These are phyloP conservation scores for Phytophthora fragariaefolia DNA, from an alignment of 352 stramenopile species.

Conservation along the genomic window DNA sequence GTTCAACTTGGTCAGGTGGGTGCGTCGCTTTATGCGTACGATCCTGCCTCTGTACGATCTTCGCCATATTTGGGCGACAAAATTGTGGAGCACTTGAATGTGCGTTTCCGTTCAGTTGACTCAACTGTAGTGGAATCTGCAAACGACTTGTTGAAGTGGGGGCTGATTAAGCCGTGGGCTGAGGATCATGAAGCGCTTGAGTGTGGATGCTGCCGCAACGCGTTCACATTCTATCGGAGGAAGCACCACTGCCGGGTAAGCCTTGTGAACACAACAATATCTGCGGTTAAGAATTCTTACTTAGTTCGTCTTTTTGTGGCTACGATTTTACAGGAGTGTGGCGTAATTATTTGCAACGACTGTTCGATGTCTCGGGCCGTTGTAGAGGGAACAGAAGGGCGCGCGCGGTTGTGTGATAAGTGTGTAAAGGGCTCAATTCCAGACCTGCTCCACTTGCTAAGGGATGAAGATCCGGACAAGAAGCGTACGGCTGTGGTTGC, in stretches of 20 bases:
- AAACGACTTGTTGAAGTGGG: constrained; percentile 87
- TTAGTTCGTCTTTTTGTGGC: background rate
- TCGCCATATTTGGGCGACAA: constrained; percentile 88
- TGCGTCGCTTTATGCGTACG: constrained; percentile 70
- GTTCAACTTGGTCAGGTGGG: constrained; percentile 88
- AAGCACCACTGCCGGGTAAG: constrained; percentile 87
- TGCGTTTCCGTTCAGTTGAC: constrained; percentile 69
- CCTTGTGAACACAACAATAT: background rate
- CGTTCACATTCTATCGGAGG: constrained; percentile 84
- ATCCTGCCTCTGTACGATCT: constrained; percentile 55
- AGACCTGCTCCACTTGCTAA: constrained; percentile 65
- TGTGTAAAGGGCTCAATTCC: constrained; percentile 87
- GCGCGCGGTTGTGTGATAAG: constrained; percentile 84
- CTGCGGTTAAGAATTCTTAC: background rate
- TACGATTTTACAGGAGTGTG: constrained; percentile 68
- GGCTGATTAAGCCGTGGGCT: constrained; percentile 89
- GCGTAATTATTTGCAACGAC: constrained; percentile 87
- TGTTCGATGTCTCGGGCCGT: constrained; percentile 88
- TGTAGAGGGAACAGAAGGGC: constrained; percentile 78
- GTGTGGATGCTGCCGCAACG: constrained; percentile 75
- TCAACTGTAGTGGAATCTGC: constrained; percentile 81
- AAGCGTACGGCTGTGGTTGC: constrained; percentile 78
- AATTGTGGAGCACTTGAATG: constrained; percentile 79
- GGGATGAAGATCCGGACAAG: constrained; percentile 56
- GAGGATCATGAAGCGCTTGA: constrained; percentile 82